Conservation (phyloP, 2,329 filamentous ascomycete genomes). For the Neofusicoccum ribis region DNA sequence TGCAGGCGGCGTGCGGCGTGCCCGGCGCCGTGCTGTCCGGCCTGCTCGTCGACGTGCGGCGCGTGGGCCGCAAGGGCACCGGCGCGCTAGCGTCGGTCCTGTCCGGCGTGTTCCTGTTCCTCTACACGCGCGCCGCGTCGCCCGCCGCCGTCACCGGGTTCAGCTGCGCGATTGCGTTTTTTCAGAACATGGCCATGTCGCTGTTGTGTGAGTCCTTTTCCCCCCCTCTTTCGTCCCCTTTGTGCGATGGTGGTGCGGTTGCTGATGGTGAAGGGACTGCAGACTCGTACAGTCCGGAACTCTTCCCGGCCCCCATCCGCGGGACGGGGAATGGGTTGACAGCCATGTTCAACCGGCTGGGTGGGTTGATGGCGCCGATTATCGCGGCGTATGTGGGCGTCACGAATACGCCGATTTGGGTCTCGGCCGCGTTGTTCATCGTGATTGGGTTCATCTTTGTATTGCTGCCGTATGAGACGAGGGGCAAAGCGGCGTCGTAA, state of each 20-base stretch:
- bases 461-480: constrained; percentile 44
- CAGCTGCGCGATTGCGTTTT: constrained; percentile 68
- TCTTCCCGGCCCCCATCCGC: constrained; percentile 70
- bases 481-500: constrained; percentile 37
- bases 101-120: constrained; percentile 47
- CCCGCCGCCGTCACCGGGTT: constrained; percentile 62
- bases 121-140: constrained; percentile 51
- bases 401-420: constrained; percentile 44
- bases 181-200: constrained; percentile 61
- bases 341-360: constrained; percentile 68
- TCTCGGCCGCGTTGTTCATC: constrained; percentile 43
- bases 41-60: constrained; percentile 33
- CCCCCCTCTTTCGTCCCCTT: too few species aligned
- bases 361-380: constrained; percentile 67
- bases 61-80: constrained; percentile 46
- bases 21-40: constrained; percentile 50
- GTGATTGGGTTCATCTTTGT: constrained; percentile 44
- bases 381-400: constrained; percentile 48
- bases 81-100: constrained; percentile 45
- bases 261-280: constrained; percentile 24
- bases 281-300: constrained; percentile 67
- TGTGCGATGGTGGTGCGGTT: too few species aligned
- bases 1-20: constrained; percentile 55
- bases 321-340: constrained; percentile 72
- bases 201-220: constrained; percentile 47